These are phyloP conservation scores for Cordyceps pruinosa DNA, from an alignment of 2,329 filamentous ascomycete species.

Conservation along the genomic window DNA sequence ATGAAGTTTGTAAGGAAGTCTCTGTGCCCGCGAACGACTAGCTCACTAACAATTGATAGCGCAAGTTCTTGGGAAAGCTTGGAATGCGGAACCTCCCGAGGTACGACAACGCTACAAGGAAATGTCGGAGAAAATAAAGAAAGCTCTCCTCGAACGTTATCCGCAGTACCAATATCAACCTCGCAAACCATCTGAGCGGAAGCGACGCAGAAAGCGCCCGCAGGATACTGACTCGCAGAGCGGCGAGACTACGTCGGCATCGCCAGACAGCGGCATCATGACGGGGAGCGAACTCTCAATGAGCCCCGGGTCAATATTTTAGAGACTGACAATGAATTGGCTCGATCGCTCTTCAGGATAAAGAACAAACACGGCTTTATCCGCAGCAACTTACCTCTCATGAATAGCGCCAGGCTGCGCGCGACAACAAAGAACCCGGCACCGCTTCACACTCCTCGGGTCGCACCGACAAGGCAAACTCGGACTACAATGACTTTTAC, in stretches of 20 bases:
- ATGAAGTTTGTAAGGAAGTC: slow-evolving; percentile 34
- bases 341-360: not conserved
- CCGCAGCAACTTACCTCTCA: not conserved
- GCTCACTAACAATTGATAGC: slow-evolving; percentile 23
- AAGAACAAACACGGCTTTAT: not conserved
- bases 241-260: slow-evolving; percentile 3
- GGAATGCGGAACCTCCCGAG: slow-evolving; percentile 28
- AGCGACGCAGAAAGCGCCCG: slow-evolving; percentile 15
- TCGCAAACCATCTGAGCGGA: slow-evolving; percentile 25
- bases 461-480: not conserved
- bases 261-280: slow-evolving; percentile 11
- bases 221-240: slow-evolving; percentile 3
- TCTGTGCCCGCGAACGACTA: not conserved
- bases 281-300: not conserved
- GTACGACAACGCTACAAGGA: slow-evolving; percentile 26
- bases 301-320: not conserved
- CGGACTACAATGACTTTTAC: not conserved
- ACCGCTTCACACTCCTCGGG: not conserved
- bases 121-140: slow-evolving; percentile 26
- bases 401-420: not conserved
- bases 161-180: slow-evolving; percentile 35
- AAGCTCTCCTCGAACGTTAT: slow-evolving; percentile 22
- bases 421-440: not conserved
- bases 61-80: slow-evolving; percentile 29
- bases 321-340: not conserved